A percentile compares a stretch with the other conserved stretches of the same genome.
phyloP scores from a whole-genome alignment of 2,329 filamentous ascomycete species.

The Beauveria bassiana region DNA sequence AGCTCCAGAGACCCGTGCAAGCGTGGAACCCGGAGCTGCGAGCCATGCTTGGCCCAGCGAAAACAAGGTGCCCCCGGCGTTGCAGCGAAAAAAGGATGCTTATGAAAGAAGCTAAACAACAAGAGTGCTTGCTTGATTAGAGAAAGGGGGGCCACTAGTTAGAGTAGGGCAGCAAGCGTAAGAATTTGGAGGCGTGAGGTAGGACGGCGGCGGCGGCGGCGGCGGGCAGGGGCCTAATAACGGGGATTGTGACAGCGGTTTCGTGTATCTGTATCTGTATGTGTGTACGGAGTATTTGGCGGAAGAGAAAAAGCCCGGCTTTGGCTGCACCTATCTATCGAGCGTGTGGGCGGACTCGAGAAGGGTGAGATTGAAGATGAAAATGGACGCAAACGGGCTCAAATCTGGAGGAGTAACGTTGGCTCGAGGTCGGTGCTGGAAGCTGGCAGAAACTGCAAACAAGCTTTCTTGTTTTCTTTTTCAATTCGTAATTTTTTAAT shows the following conservation, averaged over 20 bases:
- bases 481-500: too few relatives aligned
- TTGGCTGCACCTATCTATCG: background rate
- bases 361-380: background rate
- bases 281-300: too few relatives aligned
- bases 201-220: background rate
- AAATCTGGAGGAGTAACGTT: background rate
- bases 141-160: background rate
- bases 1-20: conserved; percentile 1
- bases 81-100: conserved; percentile 10
- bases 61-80: conserved; percentile 1
- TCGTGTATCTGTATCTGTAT: background rate
- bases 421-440: background rate
- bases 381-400: background rate
- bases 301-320: background rate
- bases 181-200: background rate
- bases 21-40: background rate
- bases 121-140: background rate
- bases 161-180: background rate
- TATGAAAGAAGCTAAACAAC: conserved; percentile 10
- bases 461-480: too few relatives aligned
- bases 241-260: background rate
- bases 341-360: background rate
- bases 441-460: background rate
- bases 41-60: background rate
- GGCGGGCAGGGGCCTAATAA: background rate